Evolutionary conservation across 1,139 yeast species (phyloP).

Genomic region (Pichia kudriavzevii): DNA sequence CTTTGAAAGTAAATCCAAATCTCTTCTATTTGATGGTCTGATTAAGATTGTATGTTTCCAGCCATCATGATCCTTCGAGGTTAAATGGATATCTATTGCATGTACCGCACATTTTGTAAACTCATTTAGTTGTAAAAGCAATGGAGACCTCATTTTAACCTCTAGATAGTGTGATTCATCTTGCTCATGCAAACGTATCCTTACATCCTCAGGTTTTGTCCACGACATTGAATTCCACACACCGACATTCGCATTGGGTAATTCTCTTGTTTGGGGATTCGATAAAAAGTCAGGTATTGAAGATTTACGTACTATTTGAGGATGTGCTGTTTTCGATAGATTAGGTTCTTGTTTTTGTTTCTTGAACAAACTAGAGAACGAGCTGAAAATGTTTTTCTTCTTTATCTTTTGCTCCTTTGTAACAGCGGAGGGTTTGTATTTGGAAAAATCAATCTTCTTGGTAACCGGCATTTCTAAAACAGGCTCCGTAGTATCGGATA

Average conservation of each 20-base stretch:
- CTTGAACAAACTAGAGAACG: constrained; percentile 7
- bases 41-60: constrained; percentile 14
- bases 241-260: constrained; percentile 21
- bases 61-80: constrained; percentile 20
- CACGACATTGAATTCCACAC: constrained; percentile 23
- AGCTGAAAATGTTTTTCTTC: constrained; percentile 9
- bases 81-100: constrained; percentile 24
- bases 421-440: not conserved
- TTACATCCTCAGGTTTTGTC: constrained; percentile 14
- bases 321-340: too few species aligned
- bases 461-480: not conserved
- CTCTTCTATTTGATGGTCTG: constrained; percentile 9
- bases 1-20: too few species aligned
- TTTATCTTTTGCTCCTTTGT: constrained; percentile 1
- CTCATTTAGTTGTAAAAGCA: constrained; percentile 10
- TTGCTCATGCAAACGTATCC: constrained; percentile 1
- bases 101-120: constrained; percentile 16
- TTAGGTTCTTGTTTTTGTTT: constrained; percentile 3
- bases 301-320: too few species aligned
- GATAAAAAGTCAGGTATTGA: too few species aligned
- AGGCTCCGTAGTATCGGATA: not conserved
- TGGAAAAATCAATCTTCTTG: not conserved
- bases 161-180: constrained; percentile 2
- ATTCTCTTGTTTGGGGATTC: constrained; percentile 8
- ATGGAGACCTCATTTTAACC: not conserved